Evolutionary conservation across 306 rosid genomes (phyloP).

Genomic region (Fragaria nilgerrensis): DNA sequence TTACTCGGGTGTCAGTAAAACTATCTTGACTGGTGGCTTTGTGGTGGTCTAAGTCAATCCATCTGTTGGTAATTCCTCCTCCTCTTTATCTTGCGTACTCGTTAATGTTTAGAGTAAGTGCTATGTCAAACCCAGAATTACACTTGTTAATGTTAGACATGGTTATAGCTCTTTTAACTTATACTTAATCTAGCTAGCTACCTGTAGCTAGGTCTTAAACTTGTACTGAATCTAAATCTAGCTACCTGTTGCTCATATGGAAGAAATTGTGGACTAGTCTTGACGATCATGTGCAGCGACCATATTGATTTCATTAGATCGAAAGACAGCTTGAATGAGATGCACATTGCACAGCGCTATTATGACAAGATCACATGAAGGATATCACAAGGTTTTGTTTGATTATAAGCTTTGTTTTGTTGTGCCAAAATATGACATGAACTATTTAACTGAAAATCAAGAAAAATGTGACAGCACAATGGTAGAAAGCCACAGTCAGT

Average conservation of each 20-base stretch:
- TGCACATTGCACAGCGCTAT: background rate
- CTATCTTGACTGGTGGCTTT: background rate
- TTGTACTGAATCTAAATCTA: too few species aligned
- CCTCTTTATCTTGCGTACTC: background rate
- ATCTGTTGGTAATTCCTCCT: background rate
- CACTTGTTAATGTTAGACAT: background rate
- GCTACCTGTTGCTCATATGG: too few species aligned
- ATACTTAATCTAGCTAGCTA: too few species aligned
- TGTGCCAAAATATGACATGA: slow-evolving; percentile 14
- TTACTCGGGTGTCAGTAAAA: background rate
- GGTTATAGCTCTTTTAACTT: background rate
- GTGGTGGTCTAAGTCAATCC: background rate
- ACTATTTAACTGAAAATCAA: background rate
- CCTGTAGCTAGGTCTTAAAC: too few species aligned
- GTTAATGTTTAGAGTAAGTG: background rate
- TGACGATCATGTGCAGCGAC: background rate
- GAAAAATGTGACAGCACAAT: background rate
- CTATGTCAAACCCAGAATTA: background rate
- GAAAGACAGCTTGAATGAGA: background rate
- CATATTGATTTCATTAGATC: background rate
- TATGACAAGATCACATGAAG: too few species aligned
- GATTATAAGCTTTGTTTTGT: slow-evolving; percentile 13
- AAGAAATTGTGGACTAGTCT: too few species aligned
- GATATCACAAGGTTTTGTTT: background rate
- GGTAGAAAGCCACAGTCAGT: background rate